Evolutionary conservation across 352 stramenopile species (phyloP), one percentile per base, ranked within the genome.

Genomic region (Pythium biforme): DNA sequence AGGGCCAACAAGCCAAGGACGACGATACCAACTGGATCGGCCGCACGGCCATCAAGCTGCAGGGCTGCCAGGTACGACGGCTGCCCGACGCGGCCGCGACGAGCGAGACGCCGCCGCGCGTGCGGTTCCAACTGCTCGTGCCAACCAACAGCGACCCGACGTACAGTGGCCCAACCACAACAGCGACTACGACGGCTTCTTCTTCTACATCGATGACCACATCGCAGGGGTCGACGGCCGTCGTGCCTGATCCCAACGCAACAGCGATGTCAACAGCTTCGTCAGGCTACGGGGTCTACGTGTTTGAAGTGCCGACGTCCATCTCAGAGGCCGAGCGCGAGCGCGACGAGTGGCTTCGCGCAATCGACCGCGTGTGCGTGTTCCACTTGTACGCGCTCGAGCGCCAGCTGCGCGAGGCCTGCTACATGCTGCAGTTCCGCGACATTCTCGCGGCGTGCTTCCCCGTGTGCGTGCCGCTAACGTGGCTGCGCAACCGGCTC

Each of bases 401-500:
- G n/a, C 40, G 22, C 14, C 43, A 62, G 39, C 45, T 70, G 22
- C 50, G 52, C 20, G 57, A 61, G 64, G 68, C 68, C 1, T 65
- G 64, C 17, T 92, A 89, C 60, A 64, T 70, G 63, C 63, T 70
- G 0, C 55, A 64, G 33, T 70, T 62, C 27, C 70, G 76, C 12
- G 59, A 80, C 11, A 70, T 78, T 2, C 63, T 92, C 7, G 50
- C 55, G 10, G 58, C 41, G 0, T 64, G 75, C 54, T 85, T 88
- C 23, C 82, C 82, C 5, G 66, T 92, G 2, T 76, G 55, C 19
- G 68, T 92, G 15, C 75, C 82, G 3, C 60, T 92, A 3, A 78
- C 54, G 27, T 92, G 82, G 82, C 70, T 89, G 10, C 76, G 79
- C 11, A 86, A 83, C 51, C 73, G 78, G 9, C 69, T 87, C 23